These are phyloP conservation scores for Penicillium polonicum DNA, from an alignment of 2,329 filamentous ascomycete species.

Conservation along the genomic window DNA sequence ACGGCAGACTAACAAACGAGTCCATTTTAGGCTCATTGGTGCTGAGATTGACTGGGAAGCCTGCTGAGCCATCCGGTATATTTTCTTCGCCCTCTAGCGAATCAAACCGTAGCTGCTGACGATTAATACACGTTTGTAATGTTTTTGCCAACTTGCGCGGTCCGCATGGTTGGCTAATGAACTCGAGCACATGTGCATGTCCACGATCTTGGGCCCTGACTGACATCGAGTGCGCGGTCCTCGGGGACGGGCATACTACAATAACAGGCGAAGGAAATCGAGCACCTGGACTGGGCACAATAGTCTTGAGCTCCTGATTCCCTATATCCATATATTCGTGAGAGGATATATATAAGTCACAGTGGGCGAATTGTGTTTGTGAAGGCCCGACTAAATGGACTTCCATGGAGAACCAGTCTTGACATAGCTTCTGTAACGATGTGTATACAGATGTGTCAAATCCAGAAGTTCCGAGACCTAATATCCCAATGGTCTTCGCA, in stretches of 20 bases:
- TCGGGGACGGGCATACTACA: conserved; percentile 25
- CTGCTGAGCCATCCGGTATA: background rate
- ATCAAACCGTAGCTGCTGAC: conserved; percentile 2
- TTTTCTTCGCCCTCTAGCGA: background rate
- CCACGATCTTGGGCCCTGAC: background rate
- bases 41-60: background rate
- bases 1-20: background rate
- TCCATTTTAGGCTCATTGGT: background rate
- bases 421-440: conserved; percentile 21
- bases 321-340: conserved; percentile 19
- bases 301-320: conserved; percentile 1
- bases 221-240: conserved; percentile 21
- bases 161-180: conserved; percentile 35
- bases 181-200: conserved; percentile 25
- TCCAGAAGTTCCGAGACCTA: conserved; percentile 17
- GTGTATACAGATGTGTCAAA: conserved; percentile 10
- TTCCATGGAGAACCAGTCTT: conserved; percentile 19
- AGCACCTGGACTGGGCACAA: background rate
- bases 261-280: conserved; percentile 22
- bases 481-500: conserved; percentile 21
- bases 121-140: conserved; percentile 18
- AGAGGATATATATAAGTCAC: conserved; percentile 24
- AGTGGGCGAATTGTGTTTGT: conserved; percentile 5
- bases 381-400: conserved; percentile 2
- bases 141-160: conserved; percentile 33